Base-by-base conservation (phyloP, 352 stramenopile species). In the Globisporangium solare region DNA sequence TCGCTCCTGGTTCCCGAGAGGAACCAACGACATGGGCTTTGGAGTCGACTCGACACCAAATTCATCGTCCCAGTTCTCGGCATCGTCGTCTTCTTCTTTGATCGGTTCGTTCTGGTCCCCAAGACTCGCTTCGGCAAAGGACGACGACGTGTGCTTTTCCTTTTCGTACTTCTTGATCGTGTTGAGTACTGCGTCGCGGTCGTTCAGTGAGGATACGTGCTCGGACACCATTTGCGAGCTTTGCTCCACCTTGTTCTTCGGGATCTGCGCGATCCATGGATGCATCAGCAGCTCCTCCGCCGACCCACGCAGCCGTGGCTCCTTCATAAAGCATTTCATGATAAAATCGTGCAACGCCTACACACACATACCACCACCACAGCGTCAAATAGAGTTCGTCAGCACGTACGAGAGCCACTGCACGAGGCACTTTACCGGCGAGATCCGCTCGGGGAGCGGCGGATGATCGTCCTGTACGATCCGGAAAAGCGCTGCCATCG, bases 381-480 rank as follows among this genome's bases (percentile, higher is more conserved):
- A 51, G 15, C 24, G 6, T 45, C 37, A 20, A 41, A 42, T 35
- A 10, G 27, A 10, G 27, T 35, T 11, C 27, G 27, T 35, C 27
- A 35, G 0, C 4, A 35, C 4, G 27, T 35, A 7, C 6, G 27
- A 35, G 27, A 35, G 5, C 7, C 27, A 35, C 27, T 11, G 10
- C 27, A 35, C 7, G 6, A 35, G 27, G 27, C 27, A 35, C 2
- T 35, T 35, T 71, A 90, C 80, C 12, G 85, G 83, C 8, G 89
- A 97, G 45, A 96, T 91, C 32, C 88, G 82, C 46, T 95, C 85
- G 0, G 90, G 90, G 21, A 98, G 64, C 11, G 90, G 90, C 18
- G 92, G 92, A 35, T 96, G 86, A 56, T 97, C 89, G 66, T 98
- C 92, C 67, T 97, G 86, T 1, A 97, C 92, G 52, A 98, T 98